Conservation (phyloP, 257 asterid species). For the Primulina huaijiensis region DNA sequence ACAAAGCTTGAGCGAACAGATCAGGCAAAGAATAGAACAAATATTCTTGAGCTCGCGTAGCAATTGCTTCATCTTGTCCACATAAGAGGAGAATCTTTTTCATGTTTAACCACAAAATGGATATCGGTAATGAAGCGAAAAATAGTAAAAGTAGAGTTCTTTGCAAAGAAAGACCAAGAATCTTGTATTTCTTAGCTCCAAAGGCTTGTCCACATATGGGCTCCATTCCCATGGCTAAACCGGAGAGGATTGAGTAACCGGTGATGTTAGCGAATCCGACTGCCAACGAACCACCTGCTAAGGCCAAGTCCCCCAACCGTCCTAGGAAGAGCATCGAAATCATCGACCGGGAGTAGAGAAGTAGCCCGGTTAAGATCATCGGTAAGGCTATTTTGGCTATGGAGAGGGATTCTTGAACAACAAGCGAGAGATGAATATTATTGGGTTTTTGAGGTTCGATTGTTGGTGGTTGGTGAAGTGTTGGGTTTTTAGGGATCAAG, state of each 20-base stretch:
- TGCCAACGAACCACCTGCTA: constrained; percentile 59
- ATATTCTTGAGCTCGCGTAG: constrained; percentile 41
- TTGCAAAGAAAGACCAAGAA: constrained; percentile 45
- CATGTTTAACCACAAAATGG: constrained; percentile 55
- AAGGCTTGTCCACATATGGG: constrained; percentile 65
- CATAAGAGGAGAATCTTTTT: constrained; percentile 28
- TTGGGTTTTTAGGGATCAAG: constrained; percentile 34
- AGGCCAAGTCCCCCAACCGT: constrained; percentile 43
- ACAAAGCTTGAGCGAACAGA: constrained; percentile 35
- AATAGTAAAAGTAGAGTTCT: constrained; percentile 42
- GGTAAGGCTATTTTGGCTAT: constrained; percentile 42
- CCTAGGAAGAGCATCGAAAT: constrained; percentile 57
- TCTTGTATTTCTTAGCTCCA: constrained; percentile 49
- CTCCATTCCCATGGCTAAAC: constrained; percentile 63
- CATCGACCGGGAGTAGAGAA: constrained; percentile 53
- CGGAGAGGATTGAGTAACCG: constrained; percentile 60
- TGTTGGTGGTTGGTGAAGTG: constrained; percentile 16
- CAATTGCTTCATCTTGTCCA: constrained; percentile 46
- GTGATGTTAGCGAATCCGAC: constrained; percentile 49
- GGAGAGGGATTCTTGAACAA: constrained; percentile 33
- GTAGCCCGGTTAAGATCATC: constrained; percentile 46
- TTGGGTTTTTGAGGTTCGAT: background rate
- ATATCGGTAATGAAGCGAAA: constrained; percentile 38
- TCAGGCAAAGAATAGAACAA: constrained; percentile 48
- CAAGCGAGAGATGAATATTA: constrained; percentile 22